Percentiles rank a stretch among this genome's conserved stretches.
Evolutionary conservation across 305 asterid species (phyloP).

Genomic region (Rubia occidens): DNA sequence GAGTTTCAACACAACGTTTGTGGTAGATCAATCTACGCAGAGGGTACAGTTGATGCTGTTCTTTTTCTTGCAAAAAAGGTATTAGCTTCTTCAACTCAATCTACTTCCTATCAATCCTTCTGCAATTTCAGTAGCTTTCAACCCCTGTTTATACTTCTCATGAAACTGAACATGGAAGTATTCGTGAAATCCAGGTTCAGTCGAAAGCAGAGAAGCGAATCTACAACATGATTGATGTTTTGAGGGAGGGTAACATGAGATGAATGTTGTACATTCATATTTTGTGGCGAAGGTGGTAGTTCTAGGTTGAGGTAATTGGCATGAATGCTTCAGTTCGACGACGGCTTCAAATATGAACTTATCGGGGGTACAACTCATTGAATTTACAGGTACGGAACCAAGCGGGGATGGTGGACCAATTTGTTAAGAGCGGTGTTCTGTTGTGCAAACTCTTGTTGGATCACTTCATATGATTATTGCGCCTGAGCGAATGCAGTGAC

Average conservation of each 20-base stretch:
- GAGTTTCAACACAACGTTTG: constrained; percentile 94
- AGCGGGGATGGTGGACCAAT: neutral
- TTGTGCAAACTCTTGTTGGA: neutral
- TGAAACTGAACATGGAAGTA: constrained; percentile 5
- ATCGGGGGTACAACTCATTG: neutral
- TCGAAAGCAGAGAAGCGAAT: constrained; percentile 58
- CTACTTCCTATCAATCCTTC: neutral
- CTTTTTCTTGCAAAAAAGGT: constrained; percentile 90
- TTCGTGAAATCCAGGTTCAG: constrained; percentile 43
- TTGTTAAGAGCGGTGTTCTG: neutral
- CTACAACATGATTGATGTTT: constrained; percentile 80
- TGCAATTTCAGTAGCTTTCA: neutral
- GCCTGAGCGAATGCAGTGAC: neutral
- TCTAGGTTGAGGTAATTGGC: neutral
- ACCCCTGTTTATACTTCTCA: neutral
- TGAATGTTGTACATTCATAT: constrained; percentile 16
- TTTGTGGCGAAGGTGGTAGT: neutral
- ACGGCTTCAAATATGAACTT: too few relatives aligned
- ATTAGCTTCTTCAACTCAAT: constrained; percentile 5
- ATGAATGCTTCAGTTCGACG: neutral
- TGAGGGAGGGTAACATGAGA: constrained; percentile 83
- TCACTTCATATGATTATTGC: neutral
- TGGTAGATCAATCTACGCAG: constrained; percentile 94
- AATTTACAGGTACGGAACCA: neutral
- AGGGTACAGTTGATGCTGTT: constrained; percentile 81